phyloP scores from a whole-genome alignment of 176 grass and related monocot species.

The Bromus sterilis region DNA sequence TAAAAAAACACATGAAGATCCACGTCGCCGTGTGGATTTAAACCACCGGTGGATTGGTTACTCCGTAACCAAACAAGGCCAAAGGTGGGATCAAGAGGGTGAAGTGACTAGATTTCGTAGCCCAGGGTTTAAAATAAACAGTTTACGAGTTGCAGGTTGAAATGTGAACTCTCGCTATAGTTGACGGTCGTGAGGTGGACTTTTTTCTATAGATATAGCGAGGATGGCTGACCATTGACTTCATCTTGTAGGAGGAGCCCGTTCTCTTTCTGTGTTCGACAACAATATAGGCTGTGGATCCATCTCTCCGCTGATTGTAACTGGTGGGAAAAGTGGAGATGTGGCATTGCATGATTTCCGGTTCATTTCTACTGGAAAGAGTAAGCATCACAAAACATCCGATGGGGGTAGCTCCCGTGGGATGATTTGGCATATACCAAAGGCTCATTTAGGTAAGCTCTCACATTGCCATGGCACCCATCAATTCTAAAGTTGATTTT shows the following conservation, averaged over 20 bases:
- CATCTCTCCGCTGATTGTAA: conserved; percentile 72
- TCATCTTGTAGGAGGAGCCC: conserved; percentile 75
- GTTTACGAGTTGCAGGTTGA: background rate
- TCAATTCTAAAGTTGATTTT: conserved; percentile 15
- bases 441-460: conserved; percentile 79
- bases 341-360: conserved; percentile 80
- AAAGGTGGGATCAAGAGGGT: background rate
- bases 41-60: too few species aligned
- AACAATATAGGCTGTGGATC: conserved; percentile 64
- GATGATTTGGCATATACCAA: conserved; percentile 93
- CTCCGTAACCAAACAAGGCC: too few species aligned
- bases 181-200: background rate
- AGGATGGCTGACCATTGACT: conserved; percentile 30
- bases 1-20: too few species aligned
- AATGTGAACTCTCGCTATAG: background rate
- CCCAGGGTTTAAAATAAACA: background rate
- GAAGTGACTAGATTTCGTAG: background rate
- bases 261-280: conserved; percentile 76
- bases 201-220: background rate
- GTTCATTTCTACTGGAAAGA: conserved; percentile 77
- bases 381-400: conserved; percentile 37
- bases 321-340: conserved; percentile 88
- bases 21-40: too few species aligned
- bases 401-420: conserved; percentile 44
- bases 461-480: conserved; percentile 14